Evolutionary conservation across 2,329 filamentous ascomycete genomes (phyloP), one percentile per base, ranked within the genome.

Genomic region (Claviceps arundinis): DNA sequence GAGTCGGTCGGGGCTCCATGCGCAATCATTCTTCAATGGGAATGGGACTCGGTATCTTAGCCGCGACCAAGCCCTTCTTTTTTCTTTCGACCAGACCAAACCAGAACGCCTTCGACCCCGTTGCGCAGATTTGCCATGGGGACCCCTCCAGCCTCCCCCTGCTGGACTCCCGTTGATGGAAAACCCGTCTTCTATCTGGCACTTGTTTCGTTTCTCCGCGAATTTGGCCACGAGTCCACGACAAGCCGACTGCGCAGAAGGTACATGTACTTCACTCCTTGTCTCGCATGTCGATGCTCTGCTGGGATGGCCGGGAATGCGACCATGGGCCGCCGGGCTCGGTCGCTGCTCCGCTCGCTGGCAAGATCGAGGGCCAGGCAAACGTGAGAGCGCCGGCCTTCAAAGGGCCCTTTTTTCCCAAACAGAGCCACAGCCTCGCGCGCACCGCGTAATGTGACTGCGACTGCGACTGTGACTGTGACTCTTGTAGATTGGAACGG

Each of bases 121-220:
- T 50, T 42, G 41, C 22, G 47, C 37, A 42, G 47, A 42, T 50
- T 34, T 50, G 41, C 17, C 40, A 44, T 44, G 40, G 13, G 14
- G 11, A 17, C 30, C 47, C 38, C 41, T 17, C 40, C n/a, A 8
- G 8, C 13, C 40, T 9, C 40, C 5, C 41, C 44, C 26, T 34
- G 26, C 45, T 37, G 26, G 48, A 26, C 26, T 43, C 48, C 41
- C 40, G 48, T 45, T 50, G 49, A 45, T 50, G 49, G 49, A 46
- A 38, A 50, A 26, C 30, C 41, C 7, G 13, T 24, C 19, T 43
- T 46, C 38, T 5, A 38, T 34, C 42, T 24, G 42, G 22, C 49
- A 38, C 41, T 50, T 50, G 49, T 50, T 50, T 50, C 48, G 48
- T 38, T 22, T 46, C 41, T 37, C 26, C 41, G 24, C 38, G n/a